Evolutionary conservation across 2,329 filamentous ascomycete species (phyloP), one percentile per base, ranked within the genome.

Genomic region (Penicillium psychrosexuale): DNA sequence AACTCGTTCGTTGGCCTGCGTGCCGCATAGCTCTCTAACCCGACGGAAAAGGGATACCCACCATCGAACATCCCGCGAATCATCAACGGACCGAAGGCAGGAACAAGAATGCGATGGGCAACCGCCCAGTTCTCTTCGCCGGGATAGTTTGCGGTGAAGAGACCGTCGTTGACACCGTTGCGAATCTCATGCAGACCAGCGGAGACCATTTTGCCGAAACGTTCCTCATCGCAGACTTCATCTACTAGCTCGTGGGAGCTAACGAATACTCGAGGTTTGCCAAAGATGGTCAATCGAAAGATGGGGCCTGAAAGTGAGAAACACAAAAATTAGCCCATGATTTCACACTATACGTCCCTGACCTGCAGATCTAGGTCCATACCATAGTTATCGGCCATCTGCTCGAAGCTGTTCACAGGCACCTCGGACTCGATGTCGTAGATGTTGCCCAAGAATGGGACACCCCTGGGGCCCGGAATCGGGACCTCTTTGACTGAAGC

Each of bases 371-470:
- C 9, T 53, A n/a, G n/a, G n/a, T n/a, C 62, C 73, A 61, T 66
- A 86, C 86, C 87, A 72, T 89, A 89, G 56, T 80, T 83, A 38
- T 88, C 82, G 24, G 84, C 82, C 46, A 90, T 74, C 11, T 80
- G 76, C 6, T 71, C 67, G 19, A 89, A 69, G 24, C 84, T 84
- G 22, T 78, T 72, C 2, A 83, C 67, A 0, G 86, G 82, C 22
- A 81, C 76, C n/a, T 81, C 79, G 0, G 78, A 71, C 55, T 87
- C 82, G 58, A 91, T 80, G 59, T 88, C 84, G 51, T 76, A 74
- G 30, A 87, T 67, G 62, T 90, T 88, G 28, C 88, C 87, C 24
- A 90, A 59, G 27, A 90, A 69, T 1, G 86, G 87, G 53, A 87
- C 74, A 3, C 83, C 84, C 51, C 78, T 78, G 27, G 87, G 87